Evolutionary conservation across 2,329 filamentous ascomycete species (phyloP).

Genomic region (Dothideomycetes sp.): DNA sequence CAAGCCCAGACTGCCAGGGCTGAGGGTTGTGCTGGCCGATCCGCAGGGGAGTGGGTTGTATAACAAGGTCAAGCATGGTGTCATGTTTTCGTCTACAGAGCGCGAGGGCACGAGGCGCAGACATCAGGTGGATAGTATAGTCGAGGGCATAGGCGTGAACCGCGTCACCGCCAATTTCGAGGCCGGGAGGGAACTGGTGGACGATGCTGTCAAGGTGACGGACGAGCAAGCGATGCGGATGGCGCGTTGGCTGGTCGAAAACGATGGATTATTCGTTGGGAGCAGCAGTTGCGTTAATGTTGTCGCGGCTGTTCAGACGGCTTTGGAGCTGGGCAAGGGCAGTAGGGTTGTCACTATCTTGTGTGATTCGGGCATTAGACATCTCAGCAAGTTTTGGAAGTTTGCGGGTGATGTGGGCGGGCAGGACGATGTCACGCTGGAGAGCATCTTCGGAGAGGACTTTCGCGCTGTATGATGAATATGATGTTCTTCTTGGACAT

Average conservation of each 20-base stretch:
- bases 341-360: slow-evolving; percentile 67
- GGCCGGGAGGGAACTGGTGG: slow-evolving; percentile 70
- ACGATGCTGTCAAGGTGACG: slow-evolving; percentile 79
- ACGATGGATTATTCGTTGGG: slow-evolving; percentile 87
- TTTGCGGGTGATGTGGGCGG: slow-evolving; percentile 55
- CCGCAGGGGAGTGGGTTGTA: slow-evolving; percentile 89
- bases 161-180: slow-evolving; percentile 91
- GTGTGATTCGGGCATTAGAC: slow-evolving; percentile 64
- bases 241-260: slow-evolving; percentile 93
- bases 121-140: slow-evolving; percentile 87
- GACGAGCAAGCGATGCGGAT: slow-evolving; percentile 84
- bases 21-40: slow-evolving; percentile 76
- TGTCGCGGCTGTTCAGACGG: slow-evolving; percentile 61
- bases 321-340: slow-evolving; percentile 48
- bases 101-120: slow-evolving; percentile 80
- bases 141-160: slow-evolving; percentile 94
- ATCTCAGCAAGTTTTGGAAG: slow-evolving; percentile 79
- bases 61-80: slow-evolving; percentile 83
- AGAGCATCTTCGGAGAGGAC: slow-evolving; percentile 34
- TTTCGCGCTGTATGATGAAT: too few species aligned
- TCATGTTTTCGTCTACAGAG: slow-evolving; percentile 89
- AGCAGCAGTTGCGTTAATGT: slow-evolving; percentile 89
- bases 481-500: background rate
- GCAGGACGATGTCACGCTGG: slow-evolving; percentile 36
- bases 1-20: slow-evolving; percentile 55